Percentiles rank a stretch among this genome's conserved stretches.
phyloP scores from a whole-genome alignment of 306 rosid genomes.

The Quercus mongolica region DNA sequence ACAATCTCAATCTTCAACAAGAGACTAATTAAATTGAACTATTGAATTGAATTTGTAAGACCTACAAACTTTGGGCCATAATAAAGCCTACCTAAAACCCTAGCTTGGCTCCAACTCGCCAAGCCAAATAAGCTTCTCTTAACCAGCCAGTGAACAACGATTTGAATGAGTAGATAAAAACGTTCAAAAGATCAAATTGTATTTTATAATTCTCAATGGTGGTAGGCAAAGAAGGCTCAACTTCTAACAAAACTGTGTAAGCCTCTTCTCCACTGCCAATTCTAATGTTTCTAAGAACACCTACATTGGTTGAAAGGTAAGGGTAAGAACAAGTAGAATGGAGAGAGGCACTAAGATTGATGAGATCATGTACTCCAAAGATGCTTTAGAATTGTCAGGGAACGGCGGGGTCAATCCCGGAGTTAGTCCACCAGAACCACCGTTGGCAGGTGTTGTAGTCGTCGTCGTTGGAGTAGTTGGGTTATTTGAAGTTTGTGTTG shows the following conservation, averaged over 20 bases:
- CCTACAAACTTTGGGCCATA: constrained; percentile 26
- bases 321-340: constrained; percentile 23
- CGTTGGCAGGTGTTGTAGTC: constrained; percentile 35
- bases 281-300: constrained; percentile 16
- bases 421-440: constrained; percentile 29
- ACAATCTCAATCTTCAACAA: not conserved
- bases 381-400: constrained; percentile 42
- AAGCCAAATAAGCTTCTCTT: constrained; percentile 8
- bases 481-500: constrained; percentile 34
- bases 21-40: constrained; percentile 9
- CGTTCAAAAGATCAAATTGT: constrained; percentile 9
- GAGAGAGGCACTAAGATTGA: constrained; percentile 16
- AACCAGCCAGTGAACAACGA: constrained; percentile 34
- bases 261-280: constrained; percentile 28
- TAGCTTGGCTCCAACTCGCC: constrained; percentile 26
- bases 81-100: constrained; percentile 24
- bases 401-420: constrained; percentile 48
- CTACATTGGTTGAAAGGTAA: constrained; percentile 20
- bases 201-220: constrained; percentile 18
- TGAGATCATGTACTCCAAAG: constrained; percentile 12
- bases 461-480: constrained; percentile 40
- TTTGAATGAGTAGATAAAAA: constrained; percentile 9
- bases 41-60: constrained; percentile 29
- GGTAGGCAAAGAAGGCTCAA: constrained; percentile 32
- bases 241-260: constrained; percentile 70